Evolutionary conservation across 495 filamentous ascomycete genomes (phyloP), one percentile per base, ranked within the genome.

Genomic region (Talaromyces stipitatus): DNA sequence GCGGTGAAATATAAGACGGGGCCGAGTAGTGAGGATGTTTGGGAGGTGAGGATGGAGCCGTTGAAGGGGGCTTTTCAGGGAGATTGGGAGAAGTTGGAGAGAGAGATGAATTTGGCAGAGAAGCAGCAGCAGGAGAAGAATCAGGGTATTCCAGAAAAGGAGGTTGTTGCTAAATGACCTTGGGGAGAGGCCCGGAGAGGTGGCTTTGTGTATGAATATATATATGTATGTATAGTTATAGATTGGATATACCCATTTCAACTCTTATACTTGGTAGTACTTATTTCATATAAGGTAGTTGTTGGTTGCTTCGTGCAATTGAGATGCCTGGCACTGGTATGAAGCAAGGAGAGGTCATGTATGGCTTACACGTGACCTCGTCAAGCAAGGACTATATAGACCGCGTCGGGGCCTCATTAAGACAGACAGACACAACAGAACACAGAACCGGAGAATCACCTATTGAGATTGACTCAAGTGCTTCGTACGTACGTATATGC

Each of bases 11-110:
- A 91, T 68, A 83, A 79, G 75, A 77, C 73, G 23, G 85, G 81
- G 8, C 79, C 81, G n/a, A 92, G 85, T 63, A 96, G 90, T 74
- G 89, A 95, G 76, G 90, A 96, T 80, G 79, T 98, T 36, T 97
- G 95, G 95, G 81, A 87, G 72, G 70, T 82, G 58, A 81, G 94
- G 62, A 63, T 61, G 24, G 69, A 74, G 43, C 69, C 67, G 16
- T 72, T 84, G 12, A 71, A 66, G 28, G 69, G 70, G 55, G 77
- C 84, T 2, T 82, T 84, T 58, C 62, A 78, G 59, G 78, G 75
- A 59, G 85, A 89, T 63, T 80, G 80, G 62, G 84, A 82, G 69
- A 83, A 76, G 59, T 64, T 80, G 54, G 71, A 77, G 62, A 57
- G 58, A 58, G 79, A 86, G 64, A 77, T 79, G 47, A 72, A 81